Evolutionary conservation across 805 yeast genomes (phyloP).

Genomic region (Wickerhamomyces chaumierensis): DNA sequence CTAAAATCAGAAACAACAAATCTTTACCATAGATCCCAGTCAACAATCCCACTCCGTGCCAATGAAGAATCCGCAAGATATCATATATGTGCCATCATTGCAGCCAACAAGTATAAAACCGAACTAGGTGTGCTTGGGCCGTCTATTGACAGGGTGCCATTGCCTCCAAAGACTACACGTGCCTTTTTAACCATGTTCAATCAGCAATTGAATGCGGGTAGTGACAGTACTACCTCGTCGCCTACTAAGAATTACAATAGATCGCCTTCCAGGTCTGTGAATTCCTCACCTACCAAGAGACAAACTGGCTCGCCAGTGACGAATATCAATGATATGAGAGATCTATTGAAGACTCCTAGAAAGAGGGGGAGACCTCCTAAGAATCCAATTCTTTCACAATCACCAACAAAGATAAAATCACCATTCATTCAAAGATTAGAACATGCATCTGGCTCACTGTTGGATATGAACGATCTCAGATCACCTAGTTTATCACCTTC

Average conservation of each 20-base stretch:
- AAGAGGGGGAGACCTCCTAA: conserved; percentile 3
- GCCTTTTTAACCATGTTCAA: conserved; percentile 18
- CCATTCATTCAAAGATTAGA: conserved; percentile 1
- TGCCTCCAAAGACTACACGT: conserved; percentile 33
- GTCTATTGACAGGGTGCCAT: conserved; percentile 40
- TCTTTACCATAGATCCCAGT: conserved; percentile 38
- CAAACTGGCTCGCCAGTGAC: background rate
- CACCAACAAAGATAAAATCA: background rate
- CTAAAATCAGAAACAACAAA: background rate
- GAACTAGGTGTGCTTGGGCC: conserved; percentile 38
- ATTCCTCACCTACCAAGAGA: background rate
- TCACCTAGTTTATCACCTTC: background rate
- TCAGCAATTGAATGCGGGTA: conserved; percentile 4
- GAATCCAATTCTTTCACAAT: conserved; percentile 2
- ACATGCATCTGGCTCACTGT: background rate
- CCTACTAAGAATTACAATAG: background rate
- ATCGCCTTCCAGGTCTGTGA: background rate
- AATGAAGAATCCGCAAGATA: conserved; percentile 53
- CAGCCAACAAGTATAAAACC: conserved; percentile 37
- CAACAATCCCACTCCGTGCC: conserved; percentile 35
- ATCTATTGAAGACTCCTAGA: background rate
- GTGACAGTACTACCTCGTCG: conserved; percentile 10
- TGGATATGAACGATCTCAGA: background rate
- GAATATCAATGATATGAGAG: background rate
- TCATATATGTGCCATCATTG: conserved; percentile 57